Base-by-base conservation (phyloP, 345 rosid genomes). In the Xanthoceras sorbifolium region DNA sequence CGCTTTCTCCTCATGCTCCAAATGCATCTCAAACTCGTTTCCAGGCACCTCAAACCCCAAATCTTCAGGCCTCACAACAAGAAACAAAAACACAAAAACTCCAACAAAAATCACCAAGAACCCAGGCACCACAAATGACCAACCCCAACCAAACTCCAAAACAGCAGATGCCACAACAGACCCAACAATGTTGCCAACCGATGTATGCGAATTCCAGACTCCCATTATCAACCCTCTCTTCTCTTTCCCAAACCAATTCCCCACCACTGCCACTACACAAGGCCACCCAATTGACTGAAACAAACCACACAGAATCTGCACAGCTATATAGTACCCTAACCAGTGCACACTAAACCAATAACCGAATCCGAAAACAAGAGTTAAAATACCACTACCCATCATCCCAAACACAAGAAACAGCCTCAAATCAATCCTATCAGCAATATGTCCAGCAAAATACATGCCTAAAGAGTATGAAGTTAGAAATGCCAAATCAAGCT, bases 221-320 rank as follows among this genome's bases (percentile, higher is more conserved):
- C 99, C 99, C 99, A 95, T 89, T 48, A 91, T 92, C 86, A 95
- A 76, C 31, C 98, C 98, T 82, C 99, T 90, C 80, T 95, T 92
- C 71, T 87, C 91, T 80, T 96, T 96, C 76, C 92, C 94, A 82
- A 83, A 92, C 99, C 97, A 93, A 67, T 93, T 93, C 69, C 99
- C 97, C 76, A 92, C 90, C 23, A 93, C 87, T 18, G 99, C 84
- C 40, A 93, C 98, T 80, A 96, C 98, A 86, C 93, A 96, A 73
- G 99, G 98, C 98, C 97, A 96, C n/a, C 99, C 97, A 32, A 90
- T 91, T 14, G 99, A 95, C 82, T 93, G 99, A 84, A 93, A 92
- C 83, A 92, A 74, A 20, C 99, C 98, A 79, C 94, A 90, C 34
- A 88, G 75, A 64, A 93, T 82, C 85, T 95, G 97, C 69, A 91